These are phyloP conservation scores for Tulasnella sp. DNA, from an alignment of 768 basidiomycete genomes.

Conservation along the genomic window DNA sequence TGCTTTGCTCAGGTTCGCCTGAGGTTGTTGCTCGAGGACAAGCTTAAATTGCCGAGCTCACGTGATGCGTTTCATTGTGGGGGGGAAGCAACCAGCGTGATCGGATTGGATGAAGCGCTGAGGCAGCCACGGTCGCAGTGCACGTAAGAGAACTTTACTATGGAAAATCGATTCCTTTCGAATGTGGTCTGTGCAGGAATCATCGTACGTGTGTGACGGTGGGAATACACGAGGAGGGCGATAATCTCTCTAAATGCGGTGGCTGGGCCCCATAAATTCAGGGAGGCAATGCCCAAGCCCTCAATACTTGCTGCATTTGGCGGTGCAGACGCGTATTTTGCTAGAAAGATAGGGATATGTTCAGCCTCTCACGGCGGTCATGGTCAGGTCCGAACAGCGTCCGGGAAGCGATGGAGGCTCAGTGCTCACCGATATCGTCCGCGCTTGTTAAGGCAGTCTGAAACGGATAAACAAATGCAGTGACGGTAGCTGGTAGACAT, in stretches of 20 bases:
- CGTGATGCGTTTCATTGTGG: neutral
- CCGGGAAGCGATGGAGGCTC: slow-evolving; percentile 1
- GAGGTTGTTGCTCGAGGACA: neutral
- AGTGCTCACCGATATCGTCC: neutral
- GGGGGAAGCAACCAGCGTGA: neutral
- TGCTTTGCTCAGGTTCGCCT: neutral
- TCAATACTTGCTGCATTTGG: neutral
- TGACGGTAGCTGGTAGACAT: neutral
- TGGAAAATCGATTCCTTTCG: neutral
- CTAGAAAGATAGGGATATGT: neutral
- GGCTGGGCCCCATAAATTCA: neutral
- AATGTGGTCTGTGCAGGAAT: neutral
- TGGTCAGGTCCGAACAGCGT: neutral
- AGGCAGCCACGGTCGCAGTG: neutral
- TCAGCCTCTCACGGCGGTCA: neutral
- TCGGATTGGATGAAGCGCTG: neutral
- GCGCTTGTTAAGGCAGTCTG: neutral
- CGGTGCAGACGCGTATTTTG: neutral
- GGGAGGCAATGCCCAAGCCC: slow-evolving; percentile 5
- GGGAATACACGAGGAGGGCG: slow-evolving; percentile 7
- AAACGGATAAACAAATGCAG: neutral
- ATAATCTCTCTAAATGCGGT: neutral
- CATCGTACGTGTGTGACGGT: neutral
- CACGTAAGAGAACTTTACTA: neutral
- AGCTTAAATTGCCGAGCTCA: slow-evolving; percentile 5